phyloP scores from a whole-genome alignment of 352 stramenopile genomes.

The Hyaloperonospora brassicae region DNA sequence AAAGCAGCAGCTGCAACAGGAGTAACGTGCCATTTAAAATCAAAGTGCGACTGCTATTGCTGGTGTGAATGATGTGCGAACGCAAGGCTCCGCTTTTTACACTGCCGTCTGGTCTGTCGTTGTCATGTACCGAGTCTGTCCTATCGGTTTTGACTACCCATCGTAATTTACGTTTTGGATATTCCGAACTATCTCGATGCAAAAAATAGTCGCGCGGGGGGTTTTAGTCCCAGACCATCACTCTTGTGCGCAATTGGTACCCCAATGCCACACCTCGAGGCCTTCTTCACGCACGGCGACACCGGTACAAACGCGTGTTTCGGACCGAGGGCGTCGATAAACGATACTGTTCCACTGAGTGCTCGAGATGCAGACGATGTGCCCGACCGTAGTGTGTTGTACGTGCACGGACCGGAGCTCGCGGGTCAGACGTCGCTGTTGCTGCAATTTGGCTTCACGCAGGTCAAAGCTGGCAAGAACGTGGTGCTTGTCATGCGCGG shows the following conservation, averaged over 20 bases:
- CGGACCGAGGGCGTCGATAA: not conserved
- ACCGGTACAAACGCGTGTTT: constrained; percentile 3
- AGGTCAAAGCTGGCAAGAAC: constrained; percentile 29
- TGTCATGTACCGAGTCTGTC: too few species aligned
- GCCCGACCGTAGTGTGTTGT: constrained; percentile 26
- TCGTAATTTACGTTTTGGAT: too few species aligned
- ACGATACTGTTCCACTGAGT: constrained; percentile 6
- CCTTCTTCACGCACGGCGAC: constrained; percentile 57
- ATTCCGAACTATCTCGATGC: too few species aligned
- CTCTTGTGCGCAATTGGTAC: too few species aligned
- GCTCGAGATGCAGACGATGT: constrained; percentile 1
- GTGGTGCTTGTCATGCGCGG: constrained; percentile 48
- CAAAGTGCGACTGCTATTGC: too few species aligned
- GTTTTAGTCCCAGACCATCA: too few species aligned
- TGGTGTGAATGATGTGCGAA: too few species aligned
- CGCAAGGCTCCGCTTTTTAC: too few species aligned
- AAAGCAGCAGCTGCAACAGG: constrained; percentile 17
- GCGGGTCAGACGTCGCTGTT: constrained; percentile 53
- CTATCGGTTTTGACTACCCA: too few species aligned
- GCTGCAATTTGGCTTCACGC: constrained; percentile 56
- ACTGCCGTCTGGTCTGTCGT: too few species aligned
- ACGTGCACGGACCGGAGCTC: constrained; percentile 34
- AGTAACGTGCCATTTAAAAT: too few species aligned
- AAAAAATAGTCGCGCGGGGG: too few species aligned
- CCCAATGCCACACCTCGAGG: constrained; percentile 32